Evolutionary conservation across 2,329 filamentous ascomycete species (phyloP).

Genomic region (Geosmithia morbida): DNA sequence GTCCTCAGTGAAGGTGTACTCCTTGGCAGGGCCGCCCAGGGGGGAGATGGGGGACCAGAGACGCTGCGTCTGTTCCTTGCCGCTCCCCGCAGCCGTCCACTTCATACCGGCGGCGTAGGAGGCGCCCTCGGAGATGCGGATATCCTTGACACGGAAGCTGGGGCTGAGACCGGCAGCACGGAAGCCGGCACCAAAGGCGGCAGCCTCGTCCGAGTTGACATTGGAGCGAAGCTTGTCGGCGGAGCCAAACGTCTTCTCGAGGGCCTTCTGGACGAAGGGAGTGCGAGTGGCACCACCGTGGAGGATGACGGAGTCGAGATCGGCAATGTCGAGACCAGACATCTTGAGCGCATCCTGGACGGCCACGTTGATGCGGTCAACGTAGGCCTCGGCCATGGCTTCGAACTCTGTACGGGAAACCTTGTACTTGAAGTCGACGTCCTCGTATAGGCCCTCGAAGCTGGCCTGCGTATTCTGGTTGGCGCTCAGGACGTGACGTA

Average conservation of each 20-base stretch:
- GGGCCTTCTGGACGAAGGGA: constrained; percentile 81
- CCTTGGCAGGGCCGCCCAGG: constrained; percentile 63
- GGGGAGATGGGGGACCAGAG: constrained; percentile 69
- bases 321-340: constrained; percentile 56
- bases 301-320: constrained; percentile 82
- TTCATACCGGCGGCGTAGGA: constrained; percentile 62
- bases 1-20: constrained; percentile 58
- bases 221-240: constrained; percentile 76
- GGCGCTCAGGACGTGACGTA: constrained; percentile 83
- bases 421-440: constrained; percentile 89
- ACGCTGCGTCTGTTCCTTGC: constrained; percentile 62
- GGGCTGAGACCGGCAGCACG: constrained; percentile 84
- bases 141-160: constrained; percentile 96
- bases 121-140: constrained; percentile 64
- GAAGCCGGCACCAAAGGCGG: constrained; percentile 91
- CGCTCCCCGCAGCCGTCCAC: constrained; percentile 49
- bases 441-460: constrained; percentile 84
- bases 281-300: constrained; percentile 84
- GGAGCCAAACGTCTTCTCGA: constrained; percentile 61
- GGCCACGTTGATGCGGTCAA: constrained; percentile 51
- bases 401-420: constrained; percentile 71
- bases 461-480: constrained; percentile 69
- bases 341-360: constrained; percentile 61
- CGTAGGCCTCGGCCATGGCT: constrained; percentile 53
- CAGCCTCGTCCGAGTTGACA: constrained; percentile 93